Conservation (phyloP, 2,329 filamentous ascomycete genomes). For the Microcyclospora pomicola region DNA sequence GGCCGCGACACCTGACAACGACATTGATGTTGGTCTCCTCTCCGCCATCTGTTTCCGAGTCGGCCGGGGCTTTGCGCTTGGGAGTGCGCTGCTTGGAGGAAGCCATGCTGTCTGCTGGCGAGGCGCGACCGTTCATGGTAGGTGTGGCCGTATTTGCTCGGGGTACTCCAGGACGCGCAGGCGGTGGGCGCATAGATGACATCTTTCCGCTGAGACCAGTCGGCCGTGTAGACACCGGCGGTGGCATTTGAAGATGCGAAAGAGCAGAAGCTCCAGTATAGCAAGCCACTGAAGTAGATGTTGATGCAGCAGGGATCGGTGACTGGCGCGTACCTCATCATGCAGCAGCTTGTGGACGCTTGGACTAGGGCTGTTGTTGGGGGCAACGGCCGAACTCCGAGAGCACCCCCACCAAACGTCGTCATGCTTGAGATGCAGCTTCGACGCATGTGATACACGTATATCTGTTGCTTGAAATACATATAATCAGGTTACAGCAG, state of each 20-base stretch:
- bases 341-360: no score
- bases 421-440: no score
- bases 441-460: no score
- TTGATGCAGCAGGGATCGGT: no score
- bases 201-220: conserved; percentile 8
- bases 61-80: conserved; percentile 77
- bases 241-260: conserved; percentile 2
- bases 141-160: conserved; percentile 37
- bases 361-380: no score
- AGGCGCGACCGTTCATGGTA: conserved; percentile 40
- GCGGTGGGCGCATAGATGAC: conserved; percentile 38
- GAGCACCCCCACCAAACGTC: no score
- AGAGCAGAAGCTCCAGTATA: no score
- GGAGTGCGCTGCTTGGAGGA: conserved; percentile 43
- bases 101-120: conserved; percentile 56
- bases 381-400: no score
- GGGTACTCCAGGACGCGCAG: conserved; percentile 26
- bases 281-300: no score
- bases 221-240: conserved; percentile 2
- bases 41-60: conserved; percentile 44
- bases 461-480: no score
- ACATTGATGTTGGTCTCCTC: conserved; percentile 97
- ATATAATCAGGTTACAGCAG: no score
- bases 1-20: conserved; percentile 83
- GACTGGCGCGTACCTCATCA: no score